Evolutionary conservation across 1,284 basidiomycete species (phyloP).

Genomic region (Trichosporon coremiiforme): DNA sequence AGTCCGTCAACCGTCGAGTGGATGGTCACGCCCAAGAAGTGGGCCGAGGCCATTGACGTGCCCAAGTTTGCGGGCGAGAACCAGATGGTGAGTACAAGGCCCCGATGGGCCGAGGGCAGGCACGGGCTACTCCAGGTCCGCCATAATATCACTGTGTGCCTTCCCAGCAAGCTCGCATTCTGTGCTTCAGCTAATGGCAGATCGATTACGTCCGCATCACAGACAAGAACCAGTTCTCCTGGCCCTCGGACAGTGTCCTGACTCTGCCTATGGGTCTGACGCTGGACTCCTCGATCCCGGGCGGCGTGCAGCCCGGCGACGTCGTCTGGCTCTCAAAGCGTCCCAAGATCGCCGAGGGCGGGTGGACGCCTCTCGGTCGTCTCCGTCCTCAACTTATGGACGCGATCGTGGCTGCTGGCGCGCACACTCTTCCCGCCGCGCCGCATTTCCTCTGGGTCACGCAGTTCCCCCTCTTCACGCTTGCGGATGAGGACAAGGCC

Average conservation of each 20-base stretch:
- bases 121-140: too few relatives aligned
- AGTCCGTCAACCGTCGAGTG: slow-evolving; percentile 52
- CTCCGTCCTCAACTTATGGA: slow-evolving; percentile 68
- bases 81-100: slow-evolving; percentile 43
- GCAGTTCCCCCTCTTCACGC: slow-evolving; percentile 92
- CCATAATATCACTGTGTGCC: too few relatives aligned
- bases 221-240: slow-evolving; percentile 44
- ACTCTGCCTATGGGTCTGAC: slow-evolving; percentile 46
- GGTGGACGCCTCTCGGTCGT: slow-evolving; percentile 78
- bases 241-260: slow-evolving; percentile 48
- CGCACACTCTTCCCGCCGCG: slow-evolving; percentile 61
- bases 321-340: slow-evolving; percentile 62
- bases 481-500: slow-evolving; percentile 82
- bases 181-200: slow-evolving; percentile 26
- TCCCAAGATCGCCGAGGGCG: slow-evolving; percentile 66
- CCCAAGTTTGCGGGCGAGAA: slow-evolving; percentile 40
- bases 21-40: slow-evolving; percentile 50
- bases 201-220: slow-evolving; percentile 53
- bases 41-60: slow-evolving; percentile 45
- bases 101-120: neutral
- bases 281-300: slow-evolving; percentile 42
- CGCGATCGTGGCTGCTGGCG: slow-evolving; percentile 64
- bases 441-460: slow-evolving; percentile 95
- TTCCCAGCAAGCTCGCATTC: too few relatives aligned
- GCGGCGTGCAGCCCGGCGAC: slow-evolving; percentile 57